phyloP scores from a whole-genome alignment of 73 alveolate species.

The Paramecium primaurelia region DNA sequence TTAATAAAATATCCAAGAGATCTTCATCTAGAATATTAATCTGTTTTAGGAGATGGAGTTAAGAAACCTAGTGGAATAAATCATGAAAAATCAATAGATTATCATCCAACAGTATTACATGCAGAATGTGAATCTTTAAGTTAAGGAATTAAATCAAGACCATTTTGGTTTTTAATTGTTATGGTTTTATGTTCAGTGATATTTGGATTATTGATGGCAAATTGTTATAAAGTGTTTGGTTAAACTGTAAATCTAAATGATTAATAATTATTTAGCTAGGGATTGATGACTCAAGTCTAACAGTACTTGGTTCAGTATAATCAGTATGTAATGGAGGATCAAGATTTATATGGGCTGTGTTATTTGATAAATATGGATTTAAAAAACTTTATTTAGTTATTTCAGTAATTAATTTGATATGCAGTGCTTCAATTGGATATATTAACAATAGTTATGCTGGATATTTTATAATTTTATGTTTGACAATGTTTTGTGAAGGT shows the following conservation, averaged over 20 bases:
- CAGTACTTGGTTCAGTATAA: background rate
- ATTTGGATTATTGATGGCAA: slow-evolving; percentile 25
- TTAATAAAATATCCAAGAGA: slow-evolving; percentile 21
- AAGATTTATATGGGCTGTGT: background rate
- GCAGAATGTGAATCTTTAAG: slow-evolving; percentile 23
- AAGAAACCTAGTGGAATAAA: slow-evolving; percentile 13
- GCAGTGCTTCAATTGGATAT: background rate
- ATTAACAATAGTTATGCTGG: background rate
- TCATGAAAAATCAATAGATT: slow-evolving; percentile 24
- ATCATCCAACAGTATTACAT: slow-evolving; percentile 5
- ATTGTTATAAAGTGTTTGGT: slow-evolving; percentile 39
- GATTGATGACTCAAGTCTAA: background rate
- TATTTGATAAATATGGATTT: slow-evolving; percentile 21
- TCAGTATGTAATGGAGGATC: slow-evolving; percentile 3
- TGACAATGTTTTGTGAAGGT: slow-evolving; percentile 18
- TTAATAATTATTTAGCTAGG: background rate
- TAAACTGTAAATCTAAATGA: background rate
- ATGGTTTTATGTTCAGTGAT: slow-evolving; percentile 9
- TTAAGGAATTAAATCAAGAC: background rate
- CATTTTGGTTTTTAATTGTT: background rate
- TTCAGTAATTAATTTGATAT: background rate
- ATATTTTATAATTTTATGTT: background rate
- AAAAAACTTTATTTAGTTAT: background rate
- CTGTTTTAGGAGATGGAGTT: background rate
- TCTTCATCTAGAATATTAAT: background rate